These are phyloP conservation scores for Zygosaccharomyces sapae DNA, from an alignment of 1,139 yeast genomes.

Conservation along the genomic window DNA sequence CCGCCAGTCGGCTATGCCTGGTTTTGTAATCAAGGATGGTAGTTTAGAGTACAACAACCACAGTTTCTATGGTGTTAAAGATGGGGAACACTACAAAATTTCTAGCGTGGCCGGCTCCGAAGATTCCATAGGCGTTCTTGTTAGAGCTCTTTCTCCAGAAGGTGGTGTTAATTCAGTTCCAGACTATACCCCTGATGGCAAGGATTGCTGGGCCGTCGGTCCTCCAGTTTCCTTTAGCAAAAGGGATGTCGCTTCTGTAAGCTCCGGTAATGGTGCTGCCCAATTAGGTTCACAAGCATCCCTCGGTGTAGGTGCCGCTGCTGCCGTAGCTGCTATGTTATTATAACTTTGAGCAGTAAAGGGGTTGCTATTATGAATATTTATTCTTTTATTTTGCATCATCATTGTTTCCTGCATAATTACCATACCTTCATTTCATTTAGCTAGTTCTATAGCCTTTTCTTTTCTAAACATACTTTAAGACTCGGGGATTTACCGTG, in stretches of 20 bases:
- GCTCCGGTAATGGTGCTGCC: constrained; percentile 7
- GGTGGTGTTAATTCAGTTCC: constrained; percentile 16
- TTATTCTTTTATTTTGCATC: too few relatives aligned
- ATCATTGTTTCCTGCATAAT: too few relatives aligned
- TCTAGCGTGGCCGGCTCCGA: constrained; percentile 15
- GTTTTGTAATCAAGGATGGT: constrained; percentile 31
- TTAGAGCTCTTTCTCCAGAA: constrained; percentile 16
- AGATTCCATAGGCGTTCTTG: constrained; percentile 15
- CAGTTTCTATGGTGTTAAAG: constrained; percentile 26
- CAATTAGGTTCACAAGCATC: constrained; percentile 14
- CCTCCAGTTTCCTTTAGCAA: constrained; percentile 32
- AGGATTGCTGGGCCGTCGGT: constrained; percentile 27
- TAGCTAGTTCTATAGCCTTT: too few relatives aligned
- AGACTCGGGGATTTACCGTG: too few relatives aligned
- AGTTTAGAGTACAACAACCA: constrained; percentile 26
- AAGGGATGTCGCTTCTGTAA: not conserved
- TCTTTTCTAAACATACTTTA: too few relatives aligned
- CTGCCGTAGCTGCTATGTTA: constrained; percentile 21
- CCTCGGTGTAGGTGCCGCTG: constrained; percentile 24
- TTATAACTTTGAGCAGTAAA: constrained; percentile 6
- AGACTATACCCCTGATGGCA: constrained; percentile 18
- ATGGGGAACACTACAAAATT: constrained; percentile 16
- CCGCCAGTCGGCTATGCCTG: constrained; percentile 26
- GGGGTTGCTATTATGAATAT: too few relatives aligned
- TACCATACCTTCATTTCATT: too few relatives aligned